Evolutionary conservation across 2,329 filamentous ascomycete genomes (phyloP).

Genomic region (Beauveria sp.): DNA sequence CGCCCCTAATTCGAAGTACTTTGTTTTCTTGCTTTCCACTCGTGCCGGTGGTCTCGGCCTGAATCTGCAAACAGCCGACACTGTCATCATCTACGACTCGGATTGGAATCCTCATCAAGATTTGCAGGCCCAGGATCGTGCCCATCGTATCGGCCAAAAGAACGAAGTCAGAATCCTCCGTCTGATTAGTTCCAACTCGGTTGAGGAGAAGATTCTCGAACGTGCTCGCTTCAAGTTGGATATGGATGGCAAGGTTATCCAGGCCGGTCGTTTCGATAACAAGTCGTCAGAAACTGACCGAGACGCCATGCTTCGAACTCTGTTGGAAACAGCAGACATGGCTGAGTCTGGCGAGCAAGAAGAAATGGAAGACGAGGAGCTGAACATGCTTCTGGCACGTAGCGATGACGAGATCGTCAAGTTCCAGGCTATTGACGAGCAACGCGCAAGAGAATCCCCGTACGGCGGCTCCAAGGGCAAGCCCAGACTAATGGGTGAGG

Average conservation of each 20-base stretch:
- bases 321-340: slow-evolving; percentile 77
- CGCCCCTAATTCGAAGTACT: slow-evolving; percentile 80
- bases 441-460: slow-evolving; percentile 54
- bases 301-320: slow-evolving; percentile 89
- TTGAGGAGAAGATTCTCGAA: slow-evolving; percentile 97
- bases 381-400: slow-evolving; percentile 90
- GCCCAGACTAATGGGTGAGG: slow-evolving; percentile 78
- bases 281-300: slow-evolving; percentile 98
- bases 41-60: slow-evolving; percentile 96
- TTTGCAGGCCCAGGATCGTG: slow-evolving; percentile 98
- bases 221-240: slow-evolving; percentile 96
- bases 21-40: slow-evolving; percentile 97
- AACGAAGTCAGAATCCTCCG: slow-evolving; percentile 96
- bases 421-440: slow-evolving; percentile 79
- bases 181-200: slow-evolving; percentile 91
- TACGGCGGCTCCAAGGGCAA: slow-evolving; percentile 68
- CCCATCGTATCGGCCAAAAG: slow-evolving; percentile 99
- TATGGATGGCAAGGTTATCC: slow-evolving; percentile 99
- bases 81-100: slow-evolving; percentile 98
- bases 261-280: slow-evolving; percentile 98
- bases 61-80: slow-evolving; percentile 95
- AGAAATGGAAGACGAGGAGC: slow-evolving; percentile 96
- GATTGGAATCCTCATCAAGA: slow-evolving; percentile 99
- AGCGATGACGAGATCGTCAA: slow-evolving; percentile 67
- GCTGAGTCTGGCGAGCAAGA: slow-evolving; percentile 69